Evolutionary conservation across 1,284 basidiomycete species (phyloP).

Genomic region (Ustilago bromivora): DNA sequence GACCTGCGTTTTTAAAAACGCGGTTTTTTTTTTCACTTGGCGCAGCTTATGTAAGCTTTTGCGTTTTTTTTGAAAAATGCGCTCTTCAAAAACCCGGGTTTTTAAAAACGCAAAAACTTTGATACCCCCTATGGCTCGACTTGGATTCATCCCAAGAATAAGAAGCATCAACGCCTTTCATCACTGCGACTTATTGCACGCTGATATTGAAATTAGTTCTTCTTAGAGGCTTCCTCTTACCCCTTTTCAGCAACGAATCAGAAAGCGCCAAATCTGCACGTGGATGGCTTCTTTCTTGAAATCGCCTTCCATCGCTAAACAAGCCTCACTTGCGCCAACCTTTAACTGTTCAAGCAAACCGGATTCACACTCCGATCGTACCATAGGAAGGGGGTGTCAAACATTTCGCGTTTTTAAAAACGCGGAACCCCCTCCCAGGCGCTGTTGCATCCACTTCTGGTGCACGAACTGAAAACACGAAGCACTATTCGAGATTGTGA

Average conservation of each 20-base stretch:
- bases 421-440: too few relatives aligned
- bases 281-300: constrained; percentile 6
- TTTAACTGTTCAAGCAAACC: background rate
- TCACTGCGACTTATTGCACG: background rate
- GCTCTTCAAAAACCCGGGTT: too few relatives aligned
- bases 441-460: too few relatives aligned
- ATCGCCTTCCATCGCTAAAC: constrained; percentile 20
- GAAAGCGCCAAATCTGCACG: constrained; percentile 9
- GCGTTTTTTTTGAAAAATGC: too few relatives aligned
- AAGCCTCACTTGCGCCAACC: background rate
- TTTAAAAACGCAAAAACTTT: too few relatives aligned
- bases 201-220: background rate
- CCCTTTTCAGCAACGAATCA: constrained; percentile 21
- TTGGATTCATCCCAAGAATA: background rate
- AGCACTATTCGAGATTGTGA: background rate
- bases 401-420: too few relatives aligned
- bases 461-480: background rate
- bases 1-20: too few relatives aligned
- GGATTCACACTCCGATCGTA: background rate
- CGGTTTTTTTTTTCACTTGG: too few relatives aligned
- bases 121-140: too few relatives aligned
- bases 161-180: background rate
- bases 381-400: too few relatives aligned
- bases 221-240: background rate
- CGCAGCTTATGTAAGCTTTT: too few relatives aligned